A percentile compares a stretch with the other conserved stretches of the same genome.
phyloP scores from a whole-genome alignment of 805 yeast species.

The Starmera quercuum region DNA sequence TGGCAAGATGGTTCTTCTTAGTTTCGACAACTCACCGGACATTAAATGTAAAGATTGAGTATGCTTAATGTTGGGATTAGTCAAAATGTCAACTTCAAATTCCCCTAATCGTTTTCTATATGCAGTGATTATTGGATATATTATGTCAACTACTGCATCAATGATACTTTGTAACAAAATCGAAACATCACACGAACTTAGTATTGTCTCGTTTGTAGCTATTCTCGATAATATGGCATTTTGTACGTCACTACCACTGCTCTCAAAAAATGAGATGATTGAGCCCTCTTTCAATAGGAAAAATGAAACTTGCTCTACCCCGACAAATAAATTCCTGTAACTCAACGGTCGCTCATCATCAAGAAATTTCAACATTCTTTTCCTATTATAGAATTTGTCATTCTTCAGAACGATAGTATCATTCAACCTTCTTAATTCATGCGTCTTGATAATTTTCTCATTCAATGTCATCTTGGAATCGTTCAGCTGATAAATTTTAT shows the following conservation, averaged over 20 bases:
- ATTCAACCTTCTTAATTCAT: conserved; percentile 25
- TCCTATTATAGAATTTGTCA: conserved; percentile 6
- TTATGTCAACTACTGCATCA: conserved; percentile 46
- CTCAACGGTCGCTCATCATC: conserved; percentile 39
- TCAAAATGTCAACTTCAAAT: conserved; percentile 43
- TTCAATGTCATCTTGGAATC: conserved; percentile 5
- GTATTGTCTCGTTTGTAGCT: conserved; percentile 34
- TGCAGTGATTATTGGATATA: conserved; percentile 45
- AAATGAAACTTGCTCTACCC: conserved; percentile 48
- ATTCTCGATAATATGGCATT: conserved; percentile 43
- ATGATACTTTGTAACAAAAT: conserved; percentile 45
- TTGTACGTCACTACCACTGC: conserved; percentile 45
- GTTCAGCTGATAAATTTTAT: background rate
- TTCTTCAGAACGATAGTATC: conserved; percentile 19
- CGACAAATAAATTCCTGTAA: conserved; percentile 34
- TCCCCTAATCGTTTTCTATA: conserved; percentile 40
- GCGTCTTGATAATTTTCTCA: conserved; percentile 12
- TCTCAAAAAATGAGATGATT: conserved; percentile 50
- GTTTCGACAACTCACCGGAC: conserved; percentile 42
- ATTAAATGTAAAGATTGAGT: conserved; percentile 47
- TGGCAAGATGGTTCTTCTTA: conserved; percentile 40
- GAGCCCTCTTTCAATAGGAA: conserved; percentile 37
- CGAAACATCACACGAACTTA: conserved; percentile 44
- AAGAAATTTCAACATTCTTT: conserved; percentile 19
- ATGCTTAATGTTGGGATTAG: conserved; percentile 40